phyloP scores from a whole-genome alignment of 495 filamentous ascomycete genomes.

The Tuber magnatum region DNA sequence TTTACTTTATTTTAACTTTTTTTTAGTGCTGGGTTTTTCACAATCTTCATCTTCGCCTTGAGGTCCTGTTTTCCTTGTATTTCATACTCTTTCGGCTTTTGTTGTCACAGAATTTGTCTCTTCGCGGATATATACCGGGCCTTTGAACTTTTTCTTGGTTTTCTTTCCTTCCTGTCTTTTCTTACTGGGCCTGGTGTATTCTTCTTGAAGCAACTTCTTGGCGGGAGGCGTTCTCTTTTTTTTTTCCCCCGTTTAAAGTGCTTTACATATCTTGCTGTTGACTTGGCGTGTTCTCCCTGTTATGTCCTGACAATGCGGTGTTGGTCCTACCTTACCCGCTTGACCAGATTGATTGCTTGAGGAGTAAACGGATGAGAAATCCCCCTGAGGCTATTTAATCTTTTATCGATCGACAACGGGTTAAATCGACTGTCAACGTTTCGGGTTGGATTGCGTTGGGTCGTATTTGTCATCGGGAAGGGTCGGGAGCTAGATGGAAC shows the following conservation, averaged over 20 bases:
- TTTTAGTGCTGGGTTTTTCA: constrained; percentile 36
- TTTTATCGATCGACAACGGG: not conserved
- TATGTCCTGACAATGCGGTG: not conserved
- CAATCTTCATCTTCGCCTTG: constrained; percentile 24
- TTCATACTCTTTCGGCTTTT: constrained; percentile 16
- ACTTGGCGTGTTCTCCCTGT: not conserved
- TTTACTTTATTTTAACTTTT: constrained; percentile 36
- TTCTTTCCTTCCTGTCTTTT: not conserved
- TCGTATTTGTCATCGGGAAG: not conserved
- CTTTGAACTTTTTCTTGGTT: not conserved
- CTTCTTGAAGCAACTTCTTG: constrained; percentile 1
- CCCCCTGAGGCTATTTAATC: not conserved
- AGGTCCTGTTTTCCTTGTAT: constrained; percentile 21
- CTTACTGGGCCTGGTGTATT: constrained; percentile 1
- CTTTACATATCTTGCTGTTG: not conserved
- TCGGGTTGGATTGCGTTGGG: not conserved
- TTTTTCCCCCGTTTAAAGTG: not conserved
- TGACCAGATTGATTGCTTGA: not conserved
- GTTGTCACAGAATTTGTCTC: constrained; percentile 11
- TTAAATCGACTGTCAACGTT: not conserved
- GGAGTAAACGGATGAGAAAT: not conserved
- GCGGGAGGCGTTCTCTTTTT: not conserved
- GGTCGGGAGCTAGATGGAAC: not conserved
- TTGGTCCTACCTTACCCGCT: not conserved
- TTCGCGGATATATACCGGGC: not conserved